These are phyloP conservation scores for Phytophthora pistaciae DNA, from an alignment of 352 stramenopile species.

Conservation along the genomic window DNA sequence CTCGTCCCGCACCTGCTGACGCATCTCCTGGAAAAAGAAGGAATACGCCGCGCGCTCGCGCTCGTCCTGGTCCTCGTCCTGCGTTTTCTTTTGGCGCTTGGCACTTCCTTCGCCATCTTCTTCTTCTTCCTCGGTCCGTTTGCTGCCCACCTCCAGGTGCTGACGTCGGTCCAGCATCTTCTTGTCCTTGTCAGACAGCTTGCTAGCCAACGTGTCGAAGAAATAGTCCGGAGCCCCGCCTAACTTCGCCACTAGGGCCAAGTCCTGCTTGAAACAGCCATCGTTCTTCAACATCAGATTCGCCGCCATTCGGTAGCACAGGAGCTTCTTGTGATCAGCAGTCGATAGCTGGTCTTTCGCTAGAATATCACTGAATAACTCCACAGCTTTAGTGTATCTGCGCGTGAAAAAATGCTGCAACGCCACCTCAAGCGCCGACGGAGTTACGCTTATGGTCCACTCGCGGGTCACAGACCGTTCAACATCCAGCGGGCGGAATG, in stretches of 20 bases:
- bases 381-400: conserved; percentile 6
- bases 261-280: conserved; percentile 2
- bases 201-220: neutral
- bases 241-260: neutral
- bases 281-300: conserved; percentile 12
- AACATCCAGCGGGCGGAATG: conserved; percentile 9
- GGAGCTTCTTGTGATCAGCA: neutral
- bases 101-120: too few species aligned
- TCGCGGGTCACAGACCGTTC: neutral
- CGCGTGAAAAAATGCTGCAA: conserved; percentile 3
- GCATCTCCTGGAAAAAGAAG: too few species aligned
- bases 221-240: neutral
- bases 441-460: conserved; percentile 4
- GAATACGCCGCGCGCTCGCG: too few species aligned
- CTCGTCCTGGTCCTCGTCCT: too few species aligned
- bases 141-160: too few species aligned
- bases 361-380: neutral
- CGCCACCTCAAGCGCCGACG: conserved; percentile 10
- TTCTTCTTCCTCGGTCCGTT: too few species aligned
- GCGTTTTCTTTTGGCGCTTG: too few species aligned
- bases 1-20: too few species aligned
- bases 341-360: neutral
- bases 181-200: neutral
- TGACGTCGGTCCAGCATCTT: neutral
- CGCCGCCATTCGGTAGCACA: conserved; percentile 11